These are phyloP conservation scores for Cyphellophora attinorum DNA, from an alignment of 2,329 filamentous ascomycete species.

Conservation along the genomic window DNA sequence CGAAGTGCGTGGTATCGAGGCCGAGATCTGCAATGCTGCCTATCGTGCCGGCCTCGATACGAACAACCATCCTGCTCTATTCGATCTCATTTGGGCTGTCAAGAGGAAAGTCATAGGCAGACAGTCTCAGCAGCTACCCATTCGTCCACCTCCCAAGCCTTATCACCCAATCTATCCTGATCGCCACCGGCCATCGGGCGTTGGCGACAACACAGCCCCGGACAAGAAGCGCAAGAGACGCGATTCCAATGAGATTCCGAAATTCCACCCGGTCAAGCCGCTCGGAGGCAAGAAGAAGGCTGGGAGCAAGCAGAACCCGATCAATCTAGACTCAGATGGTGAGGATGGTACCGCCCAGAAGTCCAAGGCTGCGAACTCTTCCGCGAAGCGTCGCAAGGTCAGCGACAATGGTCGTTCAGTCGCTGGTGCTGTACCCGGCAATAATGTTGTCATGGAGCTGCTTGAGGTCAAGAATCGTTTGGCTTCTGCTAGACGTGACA, in stretches of 20 bases:
- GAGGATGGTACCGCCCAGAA: constrained; percentile 2
- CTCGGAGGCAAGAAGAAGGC: constrained; percentile 4
- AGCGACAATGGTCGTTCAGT: background rate
- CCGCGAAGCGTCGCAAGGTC: constrained; percentile 8
- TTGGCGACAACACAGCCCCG: constrained; percentile 13
- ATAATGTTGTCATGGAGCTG: constrained; percentile 6
- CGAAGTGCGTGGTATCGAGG: constrained; percentile 11
- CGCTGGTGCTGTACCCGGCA: background rate
- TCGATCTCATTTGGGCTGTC: constrained; percentile 17
- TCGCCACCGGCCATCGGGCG: constrained; percentile 14
- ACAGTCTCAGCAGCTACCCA: background rate
- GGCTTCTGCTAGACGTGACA: constrained; percentile 5
- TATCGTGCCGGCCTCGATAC: constrained; percentile 14
- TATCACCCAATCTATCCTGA: constrained; percentile 15
- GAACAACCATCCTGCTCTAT: constrained; percentile 12
- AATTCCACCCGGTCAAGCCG: constrained; percentile 7
- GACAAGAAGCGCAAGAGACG: constrained; percentile 11
- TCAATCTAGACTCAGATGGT: constrained; percentile 4
- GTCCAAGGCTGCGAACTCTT: background rate
- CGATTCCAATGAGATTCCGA: constrained; percentile 1
- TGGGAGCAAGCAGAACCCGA: constrained; percentile 4
- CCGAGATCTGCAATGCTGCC: constrained; percentile 14
- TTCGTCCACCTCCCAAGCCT: constrained; percentile 1
- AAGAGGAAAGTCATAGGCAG: constrained; percentile 7
- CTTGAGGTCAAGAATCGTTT: constrained; percentile 10